Base-by-base conservation (phyloP, 352 stramenopile genomes). In the Phytophthora citrophthora region DNA sequence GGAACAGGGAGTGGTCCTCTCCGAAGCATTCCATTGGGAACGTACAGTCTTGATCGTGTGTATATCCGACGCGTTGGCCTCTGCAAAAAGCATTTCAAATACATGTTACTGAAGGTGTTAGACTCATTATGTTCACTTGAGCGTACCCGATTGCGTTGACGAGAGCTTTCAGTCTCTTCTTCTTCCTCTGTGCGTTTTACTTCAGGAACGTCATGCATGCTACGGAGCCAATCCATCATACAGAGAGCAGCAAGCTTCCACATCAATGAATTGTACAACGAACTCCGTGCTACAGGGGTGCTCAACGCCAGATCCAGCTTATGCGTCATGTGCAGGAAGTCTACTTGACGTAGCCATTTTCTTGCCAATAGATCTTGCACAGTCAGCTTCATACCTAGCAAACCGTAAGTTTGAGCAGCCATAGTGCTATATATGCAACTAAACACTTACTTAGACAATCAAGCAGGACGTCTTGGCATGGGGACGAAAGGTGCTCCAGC, bases 331-430 rank as follows among this genome's bases (percentile, higher is more conserved):
- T 77, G 80, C 31, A 90, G 54, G 52, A 90, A 90, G 34, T 83
- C 74, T 12, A 90, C 55, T 32, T 81, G 67, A 10, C 81, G 77
- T 12, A 90, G 54, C 81, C 81, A 90, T 43, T 81, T 83, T 23
- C 72, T 72, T 20, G 70, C 63, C 26, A 84, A 52, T 10, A 90
- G 52, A 15, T 86, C 69, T 27, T 70, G 63, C 10, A 82, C 73
- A 18, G 56, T 75, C 9, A 66, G 58, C 39, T 69, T 76, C n/a
- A 61, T 66, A 11, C 63, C 76, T 85, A 51, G 9, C 57, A 6
- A 23, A 18, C 41, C 8, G 32, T 62, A 23, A 73, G 41, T 27
- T 12, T 24, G n/a, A 0, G n/a, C 1, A 12, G 18, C n/a, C n/a
- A 5, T 20, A 20, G 20, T 20, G 20, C 20, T 2, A 20, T 20